Conservation (phyloP, 768 basidiomycete genomes). For the Crepidotus variabilis region DNA sequence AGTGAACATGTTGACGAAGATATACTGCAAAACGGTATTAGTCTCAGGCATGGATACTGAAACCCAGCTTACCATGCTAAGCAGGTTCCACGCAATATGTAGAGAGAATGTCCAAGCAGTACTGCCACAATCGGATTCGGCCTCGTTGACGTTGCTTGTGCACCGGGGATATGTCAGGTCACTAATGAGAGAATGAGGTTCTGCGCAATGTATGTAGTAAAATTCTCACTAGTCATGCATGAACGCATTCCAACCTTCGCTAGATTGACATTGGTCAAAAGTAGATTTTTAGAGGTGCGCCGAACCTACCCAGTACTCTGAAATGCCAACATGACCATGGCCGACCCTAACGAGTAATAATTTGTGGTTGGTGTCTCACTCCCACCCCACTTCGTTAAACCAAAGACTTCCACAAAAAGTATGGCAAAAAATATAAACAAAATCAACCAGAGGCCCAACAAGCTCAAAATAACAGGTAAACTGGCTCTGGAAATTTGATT, state of each 20-base stretch:
- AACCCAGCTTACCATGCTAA: conserved; percentile 93
- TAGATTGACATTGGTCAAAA: conserved; percentile 25
- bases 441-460: conserved; percentile 85
- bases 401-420: conserved; percentile 86
- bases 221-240: conserved; percentile 87
- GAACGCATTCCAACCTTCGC: conserved; percentile 95
- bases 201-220: conserved; percentile 2
- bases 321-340: conserved; percentile 87
- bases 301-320: conserved; percentile 80
- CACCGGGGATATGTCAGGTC: conserved; percentile 77
- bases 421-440: conserved; percentile 92
- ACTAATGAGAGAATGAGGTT: conserved; percentile 34
- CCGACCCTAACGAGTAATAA: conserved; percentile 72
- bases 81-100: conserved; percentile 92
- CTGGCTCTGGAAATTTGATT: conserved; percentile 55
- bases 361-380: conserved; percentile 69
- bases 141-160: conserved; percentile 48
- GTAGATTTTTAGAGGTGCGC: conserved; percentile 1
- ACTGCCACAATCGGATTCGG: conserved; percentile 87
- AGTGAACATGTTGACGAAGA: conserved; percentile 95
- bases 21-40: conserved; percentile 55
- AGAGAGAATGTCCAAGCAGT: conserved; percentile 76
- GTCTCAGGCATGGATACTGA: conserved; percentile 3
- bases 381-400: conserved; percentile 80
- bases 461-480: conserved; percentile 78